Evolutionary conservation across 2,329 filamentous ascomycete species (phyloP).

Genomic region (Daldinia sp.): DNA sequence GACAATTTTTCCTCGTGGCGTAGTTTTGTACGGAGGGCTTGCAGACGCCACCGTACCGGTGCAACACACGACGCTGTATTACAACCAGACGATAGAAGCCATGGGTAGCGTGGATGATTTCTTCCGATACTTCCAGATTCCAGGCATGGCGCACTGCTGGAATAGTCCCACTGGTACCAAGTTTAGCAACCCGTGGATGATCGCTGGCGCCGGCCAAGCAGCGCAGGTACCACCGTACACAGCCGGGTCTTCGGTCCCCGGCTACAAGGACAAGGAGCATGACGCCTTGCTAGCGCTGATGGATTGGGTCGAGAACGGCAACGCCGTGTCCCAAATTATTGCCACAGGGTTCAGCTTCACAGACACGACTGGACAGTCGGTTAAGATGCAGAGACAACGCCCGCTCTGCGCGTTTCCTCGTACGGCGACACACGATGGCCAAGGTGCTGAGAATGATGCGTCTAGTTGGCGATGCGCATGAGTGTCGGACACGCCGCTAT

Average conservation of each 20-base stretch:
- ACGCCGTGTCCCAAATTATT: conserved; percentile 38
- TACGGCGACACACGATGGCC: conserved; percentile 46
- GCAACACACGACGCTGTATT: conserved; percentile 42
- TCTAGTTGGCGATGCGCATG: conserved; percentile 47
- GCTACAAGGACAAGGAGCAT: conserved; percentile 39
- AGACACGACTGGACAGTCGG: conserved; percentile 30
- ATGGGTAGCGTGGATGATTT: conserved; percentile 53
- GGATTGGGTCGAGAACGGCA: conserved; percentile 45
- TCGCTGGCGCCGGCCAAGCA: conserved; percentile 42
- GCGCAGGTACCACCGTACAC: conserved; percentile 44
- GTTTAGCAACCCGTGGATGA: conserved; percentile 46
- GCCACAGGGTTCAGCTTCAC: conserved; percentile 45
- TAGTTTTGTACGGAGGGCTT: conserved; percentile 45
- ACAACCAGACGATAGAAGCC: conserved; percentile 39
- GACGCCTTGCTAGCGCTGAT: conserved; percentile 45
- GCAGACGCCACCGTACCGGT: conserved; percentile 44
- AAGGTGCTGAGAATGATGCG: conserved; percentile 45
- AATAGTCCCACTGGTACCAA: conserved; percentile 30
- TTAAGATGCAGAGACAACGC: conserved; percentile 51
- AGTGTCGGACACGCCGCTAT: not conserved
- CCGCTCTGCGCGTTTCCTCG: conserved; percentile 51
- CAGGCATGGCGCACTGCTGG: conserved; percentile 56
- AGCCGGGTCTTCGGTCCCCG: conserved; percentile 41
- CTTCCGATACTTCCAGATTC: conserved; percentile 56
- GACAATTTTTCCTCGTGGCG: not conserved